These are phyloP conservation scores for Harrya chromipes DNA, from an alignment of 768 basidiomycete species.

Conservation along the genomic window DNA sequence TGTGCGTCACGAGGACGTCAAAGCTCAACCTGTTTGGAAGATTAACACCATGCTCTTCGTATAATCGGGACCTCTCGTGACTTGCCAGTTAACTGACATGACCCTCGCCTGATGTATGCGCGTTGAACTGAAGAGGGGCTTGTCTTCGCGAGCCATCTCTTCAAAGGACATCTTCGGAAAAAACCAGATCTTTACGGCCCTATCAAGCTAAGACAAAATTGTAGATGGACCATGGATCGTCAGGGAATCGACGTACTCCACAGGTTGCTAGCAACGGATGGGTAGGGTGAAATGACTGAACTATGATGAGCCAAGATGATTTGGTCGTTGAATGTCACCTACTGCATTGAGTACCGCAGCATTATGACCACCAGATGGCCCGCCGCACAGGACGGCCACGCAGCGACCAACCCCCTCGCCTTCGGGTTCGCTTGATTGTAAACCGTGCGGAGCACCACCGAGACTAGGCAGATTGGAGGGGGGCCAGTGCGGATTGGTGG, in stretches of 20 bases:
- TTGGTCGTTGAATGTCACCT: constrained; percentile 15
- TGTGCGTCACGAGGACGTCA: constrained; percentile 54
- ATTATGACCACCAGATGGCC: constrained; percentile 69
- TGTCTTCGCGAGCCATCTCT: constrained; percentile 60
- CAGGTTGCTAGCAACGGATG: constrained; percentile 72
- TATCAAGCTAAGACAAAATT: constrained; percentile 52
- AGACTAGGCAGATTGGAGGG: constrained; percentile 46
- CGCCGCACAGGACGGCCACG: constrained; percentile 62
- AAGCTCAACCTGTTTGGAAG: constrained; percentile 45
- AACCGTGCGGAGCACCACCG: constrained; percentile 68
- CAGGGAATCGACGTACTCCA: constrained; percentile 48
- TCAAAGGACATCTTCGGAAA: constrained; percentile 39
- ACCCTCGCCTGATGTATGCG: constrained; percentile 64
- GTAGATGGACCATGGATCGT: constrained; percentile 1
- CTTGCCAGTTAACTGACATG: constrained; percentile 61
- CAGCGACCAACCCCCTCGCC: constrained; percentile 60
- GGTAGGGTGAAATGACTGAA: constrained; percentile 64
- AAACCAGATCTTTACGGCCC: constrained; percentile 74
- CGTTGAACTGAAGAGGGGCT: constrained; percentile 70
- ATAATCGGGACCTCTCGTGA: neutral
- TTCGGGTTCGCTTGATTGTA: constrained; percentile 57
- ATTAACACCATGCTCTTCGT: neutral
- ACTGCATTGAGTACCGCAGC: constrained; percentile 69
- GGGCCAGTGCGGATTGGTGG: constrained; percentile 60
- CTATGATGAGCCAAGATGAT: constrained; percentile 1